Percentiles rank a stretch among this genome's conserved stretches.
phyloP scores from a whole-genome alignment of 805 yeast species.

The Clavispora santaluciae region DNA sequence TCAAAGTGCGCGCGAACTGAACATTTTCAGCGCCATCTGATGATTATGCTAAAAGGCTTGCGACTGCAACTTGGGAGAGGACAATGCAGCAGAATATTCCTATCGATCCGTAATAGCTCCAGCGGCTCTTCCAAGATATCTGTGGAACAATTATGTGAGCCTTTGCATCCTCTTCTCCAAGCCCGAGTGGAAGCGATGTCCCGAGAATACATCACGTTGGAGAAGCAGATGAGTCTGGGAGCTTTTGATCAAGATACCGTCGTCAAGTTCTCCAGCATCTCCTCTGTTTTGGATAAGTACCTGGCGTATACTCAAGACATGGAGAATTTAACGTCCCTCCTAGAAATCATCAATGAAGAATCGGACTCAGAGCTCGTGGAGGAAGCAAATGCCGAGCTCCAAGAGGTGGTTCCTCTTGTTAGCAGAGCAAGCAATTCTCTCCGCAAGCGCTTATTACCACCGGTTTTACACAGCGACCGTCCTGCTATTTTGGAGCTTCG shows the following conservation, averaged over 20 bases:
- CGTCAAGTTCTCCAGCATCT: conserved; percentile 28
- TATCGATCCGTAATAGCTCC: background rate
- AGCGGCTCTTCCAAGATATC: background rate
- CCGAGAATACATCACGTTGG: conserved; percentile 24
- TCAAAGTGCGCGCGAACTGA: background rate
- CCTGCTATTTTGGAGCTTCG: conserved; percentile 80
- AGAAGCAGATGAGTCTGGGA: conserved; percentile 24
- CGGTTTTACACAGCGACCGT: conserved; percentile 68
- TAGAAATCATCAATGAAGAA: conserved; percentile 22
- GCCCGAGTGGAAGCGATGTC: conserved; percentile 32
- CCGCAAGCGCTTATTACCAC: conserved; percentile 64
- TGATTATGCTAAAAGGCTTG: background rate
- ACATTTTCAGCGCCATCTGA: background rate
- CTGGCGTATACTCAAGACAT: conserved; percentile 23
- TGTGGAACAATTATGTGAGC: conserved; percentile 8
- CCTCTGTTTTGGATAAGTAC: conserved; percentile 29
- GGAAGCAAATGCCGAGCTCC: conserved; percentile 63
- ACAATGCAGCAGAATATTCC: background rate
- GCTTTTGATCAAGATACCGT: conserved; percentile 31
- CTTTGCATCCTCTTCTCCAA: conserved; percentile 37
- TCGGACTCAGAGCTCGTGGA: conserved; percentile 29
- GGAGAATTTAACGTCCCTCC: conserved; percentile 21
- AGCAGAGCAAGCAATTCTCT: conserved; percentile 38
- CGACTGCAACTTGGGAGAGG: background rate
- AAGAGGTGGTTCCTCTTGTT: conserved; percentile 41